A percentile compares a stretch with the other conserved stretches of the same genome.
Conservation (phyloP, 257 asterid genomes). For the Leonotis leonurus region DNA sequence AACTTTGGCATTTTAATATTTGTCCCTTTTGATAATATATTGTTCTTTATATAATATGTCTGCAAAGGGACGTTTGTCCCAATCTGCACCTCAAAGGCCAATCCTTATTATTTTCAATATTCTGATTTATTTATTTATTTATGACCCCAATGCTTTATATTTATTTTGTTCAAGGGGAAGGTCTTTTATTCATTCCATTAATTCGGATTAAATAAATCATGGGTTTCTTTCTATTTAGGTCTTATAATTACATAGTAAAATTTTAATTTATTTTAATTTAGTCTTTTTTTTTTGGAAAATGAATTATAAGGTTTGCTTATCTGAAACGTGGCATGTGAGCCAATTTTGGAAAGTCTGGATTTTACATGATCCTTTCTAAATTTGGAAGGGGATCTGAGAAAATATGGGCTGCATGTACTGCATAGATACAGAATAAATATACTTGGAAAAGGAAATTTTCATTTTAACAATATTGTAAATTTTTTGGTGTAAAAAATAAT, state of each 20-base stretch:
- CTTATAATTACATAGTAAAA: no score
- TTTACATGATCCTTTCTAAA: not conserved
- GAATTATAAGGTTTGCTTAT: no score
- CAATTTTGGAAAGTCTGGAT: not conserved
- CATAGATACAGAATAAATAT: not conserved
- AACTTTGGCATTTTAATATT: constrained; percentile 7
- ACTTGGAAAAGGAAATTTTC: not conserved
- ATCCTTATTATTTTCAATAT: not conserved
- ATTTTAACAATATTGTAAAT: no score
- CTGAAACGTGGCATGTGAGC: not conserved
- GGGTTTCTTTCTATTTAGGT: no score
- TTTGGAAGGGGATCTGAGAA: not conserved
- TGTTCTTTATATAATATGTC: constrained; percentile 9
- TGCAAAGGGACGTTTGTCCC: constrained; percentile 26
- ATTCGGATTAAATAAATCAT: no score
- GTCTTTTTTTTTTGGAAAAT: no score
- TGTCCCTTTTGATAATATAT: not conserved
- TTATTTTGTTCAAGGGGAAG: no score
- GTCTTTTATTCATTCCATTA: no score
- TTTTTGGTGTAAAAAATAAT: no score
- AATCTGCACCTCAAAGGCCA: constrained; percentile 20
- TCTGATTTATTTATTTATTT: no score
- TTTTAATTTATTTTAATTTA: no score
- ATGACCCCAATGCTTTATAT: no score
- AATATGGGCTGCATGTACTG: not conserved